phyloP scores from a whole-genome alignment of 257 asterid species.

The Solanum pimpinellifolium region DNA sequence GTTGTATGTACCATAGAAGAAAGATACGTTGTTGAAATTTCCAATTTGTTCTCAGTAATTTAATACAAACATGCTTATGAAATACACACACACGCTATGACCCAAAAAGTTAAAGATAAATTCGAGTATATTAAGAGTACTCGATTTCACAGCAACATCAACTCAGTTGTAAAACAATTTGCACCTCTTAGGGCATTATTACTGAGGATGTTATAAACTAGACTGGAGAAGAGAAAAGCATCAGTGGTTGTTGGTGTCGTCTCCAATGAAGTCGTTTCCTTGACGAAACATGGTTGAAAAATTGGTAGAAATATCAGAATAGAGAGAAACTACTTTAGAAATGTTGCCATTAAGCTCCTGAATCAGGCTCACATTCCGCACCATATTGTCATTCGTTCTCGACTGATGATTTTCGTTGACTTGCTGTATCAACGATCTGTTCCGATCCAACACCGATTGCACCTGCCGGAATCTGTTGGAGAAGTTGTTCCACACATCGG shows the following conservation, averaged over 20 bases:
- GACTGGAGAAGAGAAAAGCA: not conserved
- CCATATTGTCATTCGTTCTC: slow-evolving; percentile 46
- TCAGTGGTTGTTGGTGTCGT: slow-evolving; percentile 12
- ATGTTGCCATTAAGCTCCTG: slow-evolving; percentile 68
- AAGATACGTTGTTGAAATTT: not conserved
- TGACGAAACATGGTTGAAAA: slow-evolving; percentile 29
- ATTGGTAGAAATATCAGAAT: slow-evolving; percentile 44
- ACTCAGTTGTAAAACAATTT: too few relatives aligned
- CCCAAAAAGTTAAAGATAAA: not conserved
- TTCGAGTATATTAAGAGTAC: not conserved
- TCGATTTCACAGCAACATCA: too few relatives aligned
- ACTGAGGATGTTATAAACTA: too few relatives aligned
- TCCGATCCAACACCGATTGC: slow-evolving; percentile 63
- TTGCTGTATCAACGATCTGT: slow-evolving; percentile 57
- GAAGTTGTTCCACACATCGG: slow-evolving; percentile 47
- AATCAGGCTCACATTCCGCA: slow-evolving; percentile 47
- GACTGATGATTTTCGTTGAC: slow-evolving; percentile 73
- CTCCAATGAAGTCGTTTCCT: not conserved
- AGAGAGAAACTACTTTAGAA: slow-evolving; percentile 46
- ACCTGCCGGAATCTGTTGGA: slow-evolving; percentile 46
- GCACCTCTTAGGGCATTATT: not conserved
- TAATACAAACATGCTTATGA: not conserved
- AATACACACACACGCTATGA: not conserved
- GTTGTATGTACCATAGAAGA: not conserved
- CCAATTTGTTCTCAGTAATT: not conserved